Percentiles rank a stretch among this genome's conserved stretches.
Conservation (phyloP, 2,329 filamentous ascomycete species). For the Colletotrichum spaethianum region DNA sequence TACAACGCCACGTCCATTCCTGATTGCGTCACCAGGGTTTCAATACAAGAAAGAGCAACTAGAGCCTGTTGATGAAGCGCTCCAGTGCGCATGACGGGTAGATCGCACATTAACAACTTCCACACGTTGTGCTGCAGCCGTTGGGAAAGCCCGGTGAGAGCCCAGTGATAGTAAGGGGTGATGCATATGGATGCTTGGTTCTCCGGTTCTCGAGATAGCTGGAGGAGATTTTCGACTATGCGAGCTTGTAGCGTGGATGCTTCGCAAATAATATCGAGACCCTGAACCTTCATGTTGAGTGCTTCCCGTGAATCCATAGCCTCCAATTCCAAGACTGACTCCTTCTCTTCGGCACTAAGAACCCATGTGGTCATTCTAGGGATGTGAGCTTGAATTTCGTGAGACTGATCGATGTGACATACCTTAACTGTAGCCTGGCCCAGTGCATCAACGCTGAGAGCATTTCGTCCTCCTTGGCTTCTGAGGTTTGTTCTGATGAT, state of each 20-base stretch:
- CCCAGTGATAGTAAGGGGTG: slow-evolving; percentile 22
- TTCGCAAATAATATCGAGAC: slow-evolving; percentile 7
- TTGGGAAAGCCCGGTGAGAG: not conserved
- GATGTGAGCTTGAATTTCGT: too few relatives aligned
- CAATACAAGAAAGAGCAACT: slow-evolving; percentile 1
- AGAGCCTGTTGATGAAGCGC: slow-evolving; percentile 16
- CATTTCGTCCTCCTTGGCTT: slow-evolving; percentile 10
- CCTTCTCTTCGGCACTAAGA: not conserved
- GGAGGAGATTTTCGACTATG: slow-evolving; percentile 6
- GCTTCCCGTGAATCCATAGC: not conserved
- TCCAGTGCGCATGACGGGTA: slow-evolving; percentile 9
- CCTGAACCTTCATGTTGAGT: not conserved
- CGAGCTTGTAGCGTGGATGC: slow-evolving; percentile 5
- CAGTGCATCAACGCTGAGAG: slow-evolving; percentile 13
- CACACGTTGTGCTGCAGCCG: slow-evolving; percentile 8
- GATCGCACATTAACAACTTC: slow-evolving; percentile 11
- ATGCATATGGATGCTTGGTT: not conserved
- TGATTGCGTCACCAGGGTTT: not conserved
- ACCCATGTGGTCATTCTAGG: not conserved
- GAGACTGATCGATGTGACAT: too few relatives aligned
- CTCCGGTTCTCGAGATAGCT: not conserved
- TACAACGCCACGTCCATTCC: slow-evolving; percentile 14
- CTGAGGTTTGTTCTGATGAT: not conserved
- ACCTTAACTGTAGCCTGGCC: slow-evolving; percentile 22
- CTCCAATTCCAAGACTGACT: not conserved